Percentiles rank a stretch among this genome's conserved stretches.
Conservation (phyloP, 495 filamentous ascomycete species). For the Mytilinidion resinicola region DNA sequence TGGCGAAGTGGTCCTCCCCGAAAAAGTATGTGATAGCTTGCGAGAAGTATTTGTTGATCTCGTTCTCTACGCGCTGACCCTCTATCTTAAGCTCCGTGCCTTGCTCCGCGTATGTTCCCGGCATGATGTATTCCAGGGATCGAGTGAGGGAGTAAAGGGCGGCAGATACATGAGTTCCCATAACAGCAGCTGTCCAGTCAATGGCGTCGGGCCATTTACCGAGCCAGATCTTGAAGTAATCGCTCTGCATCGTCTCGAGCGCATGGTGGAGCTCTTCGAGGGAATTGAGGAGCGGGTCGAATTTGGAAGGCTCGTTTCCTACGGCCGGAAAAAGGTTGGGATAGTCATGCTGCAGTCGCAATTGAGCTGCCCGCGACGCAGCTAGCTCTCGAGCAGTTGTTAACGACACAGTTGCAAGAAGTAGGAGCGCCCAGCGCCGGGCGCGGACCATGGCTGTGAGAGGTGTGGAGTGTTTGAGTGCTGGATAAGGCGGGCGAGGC, state of each 20-base stretch:
- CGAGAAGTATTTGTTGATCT: conserved; percentile 75
- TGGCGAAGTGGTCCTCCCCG: conserved; percentile 69
- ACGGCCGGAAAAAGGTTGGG: neutral
- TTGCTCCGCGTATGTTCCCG: conserved; percentile 18
- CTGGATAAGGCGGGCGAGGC: too few species aligned
- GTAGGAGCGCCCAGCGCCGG: too few species aligned
- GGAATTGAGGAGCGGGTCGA: conserved; percentile 40
- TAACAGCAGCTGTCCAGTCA: conserved; percentile 90
- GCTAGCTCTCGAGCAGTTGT: too few species aligned
- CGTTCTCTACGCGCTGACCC: conserved; percentile 55
- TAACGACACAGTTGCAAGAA: too few species aligned
- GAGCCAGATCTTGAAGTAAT: conserved; percentile 68
- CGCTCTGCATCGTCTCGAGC: conserved; percentile 57
- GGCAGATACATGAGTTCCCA: conserved; percentile 72
- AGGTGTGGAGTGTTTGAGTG: too few species aligned
- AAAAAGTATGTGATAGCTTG: conserved; percentile 75
- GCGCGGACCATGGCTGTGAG: too few species aligned
- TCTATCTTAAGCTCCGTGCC: conserved; percentile 22
- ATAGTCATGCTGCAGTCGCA: neutral
- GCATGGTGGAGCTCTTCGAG: conserved; percentile 45
- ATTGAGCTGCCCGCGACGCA: too few species aligned
- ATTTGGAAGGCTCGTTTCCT: neutral
- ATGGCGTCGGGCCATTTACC: conserved; percentile 83
- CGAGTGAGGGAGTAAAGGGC: conserved; percentile 53
- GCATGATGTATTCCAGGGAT: conserved; percentile 28